Evolutionary conservation across 768 basidiomycete species (phyloP).

Genomic region (Hypsizygus marmoreus): DNA sequence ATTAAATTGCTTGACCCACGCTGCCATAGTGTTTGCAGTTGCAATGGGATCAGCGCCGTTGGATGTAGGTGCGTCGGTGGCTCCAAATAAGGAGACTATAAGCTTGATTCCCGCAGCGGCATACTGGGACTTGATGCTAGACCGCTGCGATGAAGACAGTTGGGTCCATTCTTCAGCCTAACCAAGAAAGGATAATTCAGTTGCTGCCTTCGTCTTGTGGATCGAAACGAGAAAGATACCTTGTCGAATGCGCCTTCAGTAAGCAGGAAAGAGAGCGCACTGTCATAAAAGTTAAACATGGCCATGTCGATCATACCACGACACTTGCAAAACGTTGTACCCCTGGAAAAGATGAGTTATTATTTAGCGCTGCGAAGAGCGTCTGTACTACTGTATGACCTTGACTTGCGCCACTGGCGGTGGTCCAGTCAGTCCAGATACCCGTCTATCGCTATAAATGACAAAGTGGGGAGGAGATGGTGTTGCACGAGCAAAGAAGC

Average conservation of each 20-base stretch:
- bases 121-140: constrained; percentile 47
- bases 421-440: constrained; percentile 39
- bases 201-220: neutral
- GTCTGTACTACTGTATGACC: constrained; percentile 19
- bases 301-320: too few species aligned
- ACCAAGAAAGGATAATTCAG: neutral
- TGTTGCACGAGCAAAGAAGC: constrained; percentile 13
- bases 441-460: constrained; percentile 37
- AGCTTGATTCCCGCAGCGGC: constrained; percentile 57
- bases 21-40: constrained; percentile 52
- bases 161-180: constrained; percentile 47
- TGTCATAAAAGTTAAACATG: too few species aligned
- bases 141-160: constrained; percentile 38
- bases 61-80: constrained; percentile 48
- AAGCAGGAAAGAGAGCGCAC: constrained; percentile 42
- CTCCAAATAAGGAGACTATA: constrained; percentile 58
- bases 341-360: constrained; percentile 17
- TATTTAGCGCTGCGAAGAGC: neutral
- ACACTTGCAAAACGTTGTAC: constrained; percentile 28
- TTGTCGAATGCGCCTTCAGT: constrained; percentile 41
- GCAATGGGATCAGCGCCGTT: constrained; percentile 44
- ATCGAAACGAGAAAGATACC: constrained; percentile 2
- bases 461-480: constrained; percentile 41
- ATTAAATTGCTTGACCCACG: constrained; percentile 48
- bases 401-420: constrained; percentile 31